Evolutionary conservation across 208 protist species (phyloP).

Genomic region (Kentomonas sorsogonicus): DNA sequence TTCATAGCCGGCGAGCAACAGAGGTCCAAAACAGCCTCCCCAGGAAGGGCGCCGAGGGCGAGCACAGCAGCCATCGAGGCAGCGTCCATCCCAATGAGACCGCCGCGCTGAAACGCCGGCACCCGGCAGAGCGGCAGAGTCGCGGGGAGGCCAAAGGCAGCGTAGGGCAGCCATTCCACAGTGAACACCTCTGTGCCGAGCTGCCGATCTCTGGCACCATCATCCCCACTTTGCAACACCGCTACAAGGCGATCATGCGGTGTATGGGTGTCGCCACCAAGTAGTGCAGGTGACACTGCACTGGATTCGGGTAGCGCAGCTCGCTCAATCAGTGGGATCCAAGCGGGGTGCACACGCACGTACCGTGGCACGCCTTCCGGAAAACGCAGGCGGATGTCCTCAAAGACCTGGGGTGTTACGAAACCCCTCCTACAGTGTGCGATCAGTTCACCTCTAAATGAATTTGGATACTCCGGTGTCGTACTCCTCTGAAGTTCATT

Average conservation of each 20-base stretch:
- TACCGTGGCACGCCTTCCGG: constrained; percentile 25
- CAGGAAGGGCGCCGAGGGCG: constrained; percentile 43
- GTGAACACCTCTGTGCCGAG: constrained; percentile 22
- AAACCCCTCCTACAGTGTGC: constrained; percentile 5
- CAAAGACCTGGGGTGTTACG: constrained; percentile 20
- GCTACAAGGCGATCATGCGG: no score
- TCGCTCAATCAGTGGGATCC: no score
- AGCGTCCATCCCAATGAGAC: constrained; percentile 76
- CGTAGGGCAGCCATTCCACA: constrained; percentile 61
- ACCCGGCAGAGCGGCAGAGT: constrained; percentile 18
- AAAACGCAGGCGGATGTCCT: constrained; percentile 32
- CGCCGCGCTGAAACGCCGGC: constrained; percentile 31
- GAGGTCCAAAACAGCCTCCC: constrained; percentile 74
- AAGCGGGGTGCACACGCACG: constrained; percentile 56
- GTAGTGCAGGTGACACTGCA: no score
- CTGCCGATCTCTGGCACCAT: no score
- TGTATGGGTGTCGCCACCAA: no score
- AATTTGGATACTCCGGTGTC: constrained; percentile 4
- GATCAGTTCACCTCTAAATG: neutral
- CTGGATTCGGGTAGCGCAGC: no score
- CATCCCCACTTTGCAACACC: no score
- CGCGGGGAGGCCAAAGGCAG: constrained; percentile 40
- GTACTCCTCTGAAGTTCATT: no score
- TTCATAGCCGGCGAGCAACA: constrained; percentile 90
- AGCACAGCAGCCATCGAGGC: constrained; percentile 79